phyloP scores from a whole-genome alignment of 495 filamentous ascomycete species.

The Tuber indicum region DNA sequence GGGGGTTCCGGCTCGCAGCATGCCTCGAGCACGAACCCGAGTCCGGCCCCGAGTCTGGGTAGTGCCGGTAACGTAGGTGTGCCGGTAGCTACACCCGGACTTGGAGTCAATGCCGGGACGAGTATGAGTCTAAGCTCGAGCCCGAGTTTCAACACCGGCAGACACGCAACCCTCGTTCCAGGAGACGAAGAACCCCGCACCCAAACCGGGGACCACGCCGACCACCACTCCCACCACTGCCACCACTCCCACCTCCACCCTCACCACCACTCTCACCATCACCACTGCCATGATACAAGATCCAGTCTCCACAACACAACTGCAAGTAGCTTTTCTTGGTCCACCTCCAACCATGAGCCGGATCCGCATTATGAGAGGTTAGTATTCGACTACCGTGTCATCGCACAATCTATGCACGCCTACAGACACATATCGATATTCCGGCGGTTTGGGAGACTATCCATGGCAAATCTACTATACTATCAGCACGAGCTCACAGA shows the following conservation, averaged over 20 bases:
- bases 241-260: constrained; percentile 10
- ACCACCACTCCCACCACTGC: constrained; percentile 16
- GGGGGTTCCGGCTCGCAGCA: not conserved
- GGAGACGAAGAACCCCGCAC: not conserved
- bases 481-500: constrained; percentile 34
- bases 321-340: constrained; percentile 32
- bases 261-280: constrained; percentile 21
- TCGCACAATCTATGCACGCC: constrained; percentile 38
- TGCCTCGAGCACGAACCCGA: not conserved
- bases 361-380: constrained; percentile 31
- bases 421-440: constrained; percentile 39
- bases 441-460: constrained; percentile 35
- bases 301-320: constrained; percentile 19
- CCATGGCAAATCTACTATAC: constrained; percentile 33
- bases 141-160: not conserved
- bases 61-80: not conserved
- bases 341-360: constrained; percentile 22
- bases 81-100: not conserved
- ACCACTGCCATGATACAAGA: constrained; percentile 13
- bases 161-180: not conserved
- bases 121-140: not conserved
- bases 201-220: constrained; percentile 12
- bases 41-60: not conserved
- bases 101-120: not conserved
- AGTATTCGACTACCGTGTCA: constrained; percentile 29